Evolutionary conservation across 1,284 basidiomycete species (phyloP).

Genomic region (Cryptococcus neoformans): DNA sequence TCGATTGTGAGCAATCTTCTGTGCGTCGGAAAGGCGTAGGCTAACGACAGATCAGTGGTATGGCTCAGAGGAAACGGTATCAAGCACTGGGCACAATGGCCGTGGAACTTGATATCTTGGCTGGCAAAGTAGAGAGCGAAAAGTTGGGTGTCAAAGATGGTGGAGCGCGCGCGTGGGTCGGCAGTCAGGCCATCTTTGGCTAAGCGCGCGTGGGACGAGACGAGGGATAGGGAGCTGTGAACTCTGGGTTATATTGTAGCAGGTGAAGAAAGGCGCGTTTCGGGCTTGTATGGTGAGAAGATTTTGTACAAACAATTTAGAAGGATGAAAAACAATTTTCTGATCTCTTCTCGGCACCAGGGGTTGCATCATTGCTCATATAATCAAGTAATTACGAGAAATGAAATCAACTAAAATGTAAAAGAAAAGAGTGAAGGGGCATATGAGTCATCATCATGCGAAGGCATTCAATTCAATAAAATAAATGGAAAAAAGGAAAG

Average conservation of each 20-base stretch:
- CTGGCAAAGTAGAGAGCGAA: slow-evolving; percentile 24
- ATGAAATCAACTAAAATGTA: too few species aligned
- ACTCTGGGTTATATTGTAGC: too few species aligned
- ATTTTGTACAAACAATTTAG: too few species aligned
- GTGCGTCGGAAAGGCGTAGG: not conserved
- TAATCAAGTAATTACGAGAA: too few species aligned
- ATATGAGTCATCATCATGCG: not conserved
- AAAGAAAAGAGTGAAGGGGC: too few species aligned
- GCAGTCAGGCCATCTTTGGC: slow-evolving; percentile 10
- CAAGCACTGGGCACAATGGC: slow-evolving; percentile 78
- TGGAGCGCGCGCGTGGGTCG: slow-evolving; percentile 8
- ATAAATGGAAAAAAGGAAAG: too few species aligned
- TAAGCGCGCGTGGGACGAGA: not conserved
- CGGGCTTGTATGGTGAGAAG: too few species aligned
- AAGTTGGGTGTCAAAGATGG: slow-evolving; percentile 25
- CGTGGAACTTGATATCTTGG: slow-evolving; percentile 55
- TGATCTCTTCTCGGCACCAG: not conserved
- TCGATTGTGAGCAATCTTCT: slow-evolving; percentile 61
- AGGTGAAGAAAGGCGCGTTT: too few species aligned
- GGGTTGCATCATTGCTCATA: too few species aligned
- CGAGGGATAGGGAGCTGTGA: too few species aligned
- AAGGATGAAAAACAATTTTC: too few species aligned
- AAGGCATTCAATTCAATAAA: too few species aligned
- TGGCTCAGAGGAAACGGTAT: slow-evolving; percentile 77
- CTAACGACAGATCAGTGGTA: slow-evolving; percentile 58